Conservation (phyloP, 2,329 filamentous ascomycete species). For the Fusarium cyanostomum region DNA sequence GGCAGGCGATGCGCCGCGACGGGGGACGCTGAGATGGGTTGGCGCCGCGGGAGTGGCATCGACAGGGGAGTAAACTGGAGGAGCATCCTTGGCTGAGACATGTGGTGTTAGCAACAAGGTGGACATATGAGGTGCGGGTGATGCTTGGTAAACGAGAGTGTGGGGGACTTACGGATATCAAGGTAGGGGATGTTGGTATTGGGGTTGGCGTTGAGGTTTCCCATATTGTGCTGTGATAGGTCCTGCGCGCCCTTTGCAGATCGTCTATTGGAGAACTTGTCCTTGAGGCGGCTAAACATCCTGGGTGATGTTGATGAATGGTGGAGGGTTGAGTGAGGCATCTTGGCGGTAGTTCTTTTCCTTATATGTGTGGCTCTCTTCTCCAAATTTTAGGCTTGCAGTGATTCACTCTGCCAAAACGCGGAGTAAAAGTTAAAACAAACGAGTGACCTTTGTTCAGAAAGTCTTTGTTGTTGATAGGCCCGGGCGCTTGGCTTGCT, state of each 20-base stretch:
- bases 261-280: slow-evolving; percentile 46
- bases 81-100: slow-evolving; percentile 42
- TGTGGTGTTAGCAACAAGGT: neutral
- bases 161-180: slow-evolving; percentile 3
- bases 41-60: slow-evolving; percentile 1
- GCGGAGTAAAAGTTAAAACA: neutral
- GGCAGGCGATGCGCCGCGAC: slow-evolving; percentile 23
- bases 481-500: too few species aligned
- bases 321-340: slow-evolving; percentile 12
- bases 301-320: slow-evolving; percentile 17
- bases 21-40: slow-evolving; percentile 20
- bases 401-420: neutral
- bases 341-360: neutral
- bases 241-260: neutral
- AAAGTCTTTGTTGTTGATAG: too few species aligned
- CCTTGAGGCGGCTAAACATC: slow-evolving; percentile 44
- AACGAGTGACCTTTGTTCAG: too few species aligned
- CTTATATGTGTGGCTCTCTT: neutral
- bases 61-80: slow-evolving; percentile 48
- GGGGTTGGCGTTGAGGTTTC: neutral
- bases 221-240: slow-evolving; percentile 7
- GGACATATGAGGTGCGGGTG: too few species aligned
- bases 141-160: neutral
- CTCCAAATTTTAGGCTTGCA: neutral
- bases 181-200: slow-evolving; percentile 9